Evolutionary conservation across 192 early-diverging fungal genomes (phyloP), one percentile per base, ranked within the genome.

Genomic region (Chytriomyces confervae): DNA sequence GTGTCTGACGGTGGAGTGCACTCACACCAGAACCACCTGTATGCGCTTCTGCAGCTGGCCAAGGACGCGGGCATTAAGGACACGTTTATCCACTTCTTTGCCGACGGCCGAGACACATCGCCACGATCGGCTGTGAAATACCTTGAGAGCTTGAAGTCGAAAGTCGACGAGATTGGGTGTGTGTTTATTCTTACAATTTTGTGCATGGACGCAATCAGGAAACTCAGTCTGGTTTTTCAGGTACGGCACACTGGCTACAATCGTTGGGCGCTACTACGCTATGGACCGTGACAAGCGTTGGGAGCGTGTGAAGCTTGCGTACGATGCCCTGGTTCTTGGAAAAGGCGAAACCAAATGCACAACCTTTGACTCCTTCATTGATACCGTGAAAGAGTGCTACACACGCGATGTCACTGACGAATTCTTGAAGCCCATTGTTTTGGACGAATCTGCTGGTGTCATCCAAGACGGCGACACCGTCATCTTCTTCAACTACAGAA

Each of bases 261-360:
- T 99, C 66, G 86, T 91, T 10, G 98, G 98, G 36, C 92, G 98
- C 62, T 99, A 99, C 91, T 99, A 98, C 82, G 97, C 97, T 69
- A 99, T 99, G 98, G 98, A 99, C 84, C 94, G 98, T 83, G 98
- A 99, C 86, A 99, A 99, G 92, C 93, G 98, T 73, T 99, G 98
- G 98, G 98, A 99, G 89, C 91, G 98, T 66, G 81, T 98, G 63
- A 91, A 97, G 89, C 84, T 96, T 50, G 98, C 98, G 47, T 93
- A 96, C 78, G 96, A 99, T 63, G 95, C 88, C 49, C 84, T 99
- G 80, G 92, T 93, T 46, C 83, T 69, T 92, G 98, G 81, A 18
- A 48, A 51, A 7, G 88, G 84, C 16, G 95, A 96, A 80, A 89
- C 84, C 36, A 20, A 76, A 50, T 64, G 46, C 74, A 45, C 70